Evolutionary conservation across 441 rosid species (phyloP).

Genomic region (Gossypium lobatum): DNA sequence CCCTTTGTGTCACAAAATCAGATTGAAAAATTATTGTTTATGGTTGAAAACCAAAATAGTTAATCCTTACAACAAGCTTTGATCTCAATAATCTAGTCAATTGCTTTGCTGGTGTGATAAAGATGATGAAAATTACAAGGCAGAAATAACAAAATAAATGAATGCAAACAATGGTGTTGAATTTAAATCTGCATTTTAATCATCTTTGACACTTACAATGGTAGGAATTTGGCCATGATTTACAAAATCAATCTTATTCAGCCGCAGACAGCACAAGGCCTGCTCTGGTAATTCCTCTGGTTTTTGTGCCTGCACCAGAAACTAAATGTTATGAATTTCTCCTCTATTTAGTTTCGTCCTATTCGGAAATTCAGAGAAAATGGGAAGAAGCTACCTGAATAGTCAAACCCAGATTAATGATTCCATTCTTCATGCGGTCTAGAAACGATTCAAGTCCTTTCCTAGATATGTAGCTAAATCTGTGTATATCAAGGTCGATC

Average conservation of each 20-base stretch:
- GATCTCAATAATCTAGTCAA: not conserved
- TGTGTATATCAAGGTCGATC: conserved; percentile 87
- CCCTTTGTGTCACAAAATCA: no score
- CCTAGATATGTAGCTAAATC: conserved; percentile 81
- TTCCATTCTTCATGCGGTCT: conserved; percentile 73
- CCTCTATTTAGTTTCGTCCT: not conserved
- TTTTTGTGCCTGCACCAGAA: conserved; percentile 58
- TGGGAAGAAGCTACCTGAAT: conserved; percentile 59
- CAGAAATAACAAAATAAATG: not conserved
- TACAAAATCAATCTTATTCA: conserved; percentile 72
- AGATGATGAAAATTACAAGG: not conserved
- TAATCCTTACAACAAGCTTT: not conserved
- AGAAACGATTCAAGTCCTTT: conserved; percentile 87
- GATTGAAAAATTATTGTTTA: no score
- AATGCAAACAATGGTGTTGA: not conserved
- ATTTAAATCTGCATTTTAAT: conserved; percentile 15
- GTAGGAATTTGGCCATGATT: conserved; percentile 77
- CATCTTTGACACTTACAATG: conserved; percentile 42
- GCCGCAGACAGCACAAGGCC: conserved; percentile 66
- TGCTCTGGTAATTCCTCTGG: conserved; percentile 86
- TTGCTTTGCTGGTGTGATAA: not conserved
- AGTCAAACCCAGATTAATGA: conserved; percentile 72
- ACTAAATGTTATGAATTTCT: conserved; percentile 28
- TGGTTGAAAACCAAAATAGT: not conserved
- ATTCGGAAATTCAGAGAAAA: not conserved